Conservation (phyloP, 805 yeast species). For the Barnettozyma siamensis region DNA sequence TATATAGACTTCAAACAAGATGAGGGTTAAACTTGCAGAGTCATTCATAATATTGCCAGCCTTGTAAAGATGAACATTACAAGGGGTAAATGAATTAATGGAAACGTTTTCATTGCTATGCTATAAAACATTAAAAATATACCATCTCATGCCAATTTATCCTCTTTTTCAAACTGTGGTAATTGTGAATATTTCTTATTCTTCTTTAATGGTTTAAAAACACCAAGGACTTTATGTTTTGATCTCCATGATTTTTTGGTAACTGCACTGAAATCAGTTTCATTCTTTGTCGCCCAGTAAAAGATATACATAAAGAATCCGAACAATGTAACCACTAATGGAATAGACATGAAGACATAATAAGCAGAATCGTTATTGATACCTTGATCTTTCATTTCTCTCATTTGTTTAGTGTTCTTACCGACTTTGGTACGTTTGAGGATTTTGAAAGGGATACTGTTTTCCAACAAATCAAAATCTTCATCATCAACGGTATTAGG, state of each 20-base stretch:
- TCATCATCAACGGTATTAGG: conserved; percentile 62
- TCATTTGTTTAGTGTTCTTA: conserved; percentile 37
- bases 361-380: conserved; percentile 44
- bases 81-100: no score
- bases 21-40: no score
- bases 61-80: no score
- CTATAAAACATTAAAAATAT: no score
- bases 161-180: conserved; percentile 30
- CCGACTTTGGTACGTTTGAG: conserved; percentile 36
- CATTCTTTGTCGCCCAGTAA: conserved; percentile 47
- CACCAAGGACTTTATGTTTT: conserved; percentile 36
- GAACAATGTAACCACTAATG: conserved; percentile 56
- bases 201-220: conserved; percentile 30
- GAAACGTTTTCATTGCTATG: neutral
- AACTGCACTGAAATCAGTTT: conserved; percentile 46
- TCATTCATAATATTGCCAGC: no score
- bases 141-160: conserved; percentile 8
- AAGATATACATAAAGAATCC: conserved; percentile 62
- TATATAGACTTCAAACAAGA: no score
- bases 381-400: conserved; percentile 40
- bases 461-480: conserved; percentile 50
- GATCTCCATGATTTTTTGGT: conserved; percentile 30
- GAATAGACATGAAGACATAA: conserved; percentile 61
- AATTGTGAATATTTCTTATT: conserved; percentile 37
- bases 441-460: conserved; percentile 46